These are phyloP conservation scores for Boletellus sp. DNA, from an alignment of 1,284 basidiomycete genomes.

Conservation along the genomic window DNA sequence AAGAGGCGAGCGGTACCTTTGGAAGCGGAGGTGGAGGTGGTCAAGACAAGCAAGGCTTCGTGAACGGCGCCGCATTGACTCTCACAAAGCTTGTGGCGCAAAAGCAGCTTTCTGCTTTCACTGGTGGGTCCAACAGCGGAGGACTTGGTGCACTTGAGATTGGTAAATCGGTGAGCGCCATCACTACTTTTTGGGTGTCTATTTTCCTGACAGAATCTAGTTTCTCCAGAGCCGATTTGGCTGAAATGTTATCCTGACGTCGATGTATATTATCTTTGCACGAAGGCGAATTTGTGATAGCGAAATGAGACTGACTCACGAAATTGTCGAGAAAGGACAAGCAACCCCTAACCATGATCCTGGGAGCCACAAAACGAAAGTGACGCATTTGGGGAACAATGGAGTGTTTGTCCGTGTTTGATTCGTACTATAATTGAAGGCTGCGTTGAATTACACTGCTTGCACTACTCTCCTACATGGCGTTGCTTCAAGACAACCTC, in stretches of 20 bases:
- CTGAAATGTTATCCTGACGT: no score
- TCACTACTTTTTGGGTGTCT: no score
- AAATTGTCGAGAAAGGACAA: no score
- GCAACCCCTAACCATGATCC: no score
- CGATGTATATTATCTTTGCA: no score
- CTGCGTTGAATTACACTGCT: background rate
- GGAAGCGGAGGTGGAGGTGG: slow-evolving; percentile 48
- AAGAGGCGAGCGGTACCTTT: slow-evolving; percentile 72
- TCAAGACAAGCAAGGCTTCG: slow-evolving; percentile 76
- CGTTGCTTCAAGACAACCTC: slow-evolving; percentile 1
- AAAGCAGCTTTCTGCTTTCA: slow-evolving; percentile 52
- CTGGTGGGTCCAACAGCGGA: slow-evolving; percentile 63
- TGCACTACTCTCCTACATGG: slow-evolving; percentile 1
- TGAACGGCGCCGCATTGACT: slow-evolving; percentile 80
- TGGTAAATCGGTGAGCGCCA: slow-evolving; percentile 42
- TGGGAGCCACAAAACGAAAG: no score
- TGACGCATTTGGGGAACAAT: slow-evolving; percentile 5
- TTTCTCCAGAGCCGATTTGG: no score
- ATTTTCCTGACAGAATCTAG: no score
- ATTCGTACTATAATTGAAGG: background rate
- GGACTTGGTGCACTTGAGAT: slow-evolving; percentile 56
- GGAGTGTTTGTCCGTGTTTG: background rate
- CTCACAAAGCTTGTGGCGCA: slow-evolving; percentile 78
- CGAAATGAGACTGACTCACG: no score
- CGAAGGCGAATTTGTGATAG: no score